Conservation (phyloP, 2,329 filamentous ascomycete genomes). For the Dactylellina drechsleri region DNA sequence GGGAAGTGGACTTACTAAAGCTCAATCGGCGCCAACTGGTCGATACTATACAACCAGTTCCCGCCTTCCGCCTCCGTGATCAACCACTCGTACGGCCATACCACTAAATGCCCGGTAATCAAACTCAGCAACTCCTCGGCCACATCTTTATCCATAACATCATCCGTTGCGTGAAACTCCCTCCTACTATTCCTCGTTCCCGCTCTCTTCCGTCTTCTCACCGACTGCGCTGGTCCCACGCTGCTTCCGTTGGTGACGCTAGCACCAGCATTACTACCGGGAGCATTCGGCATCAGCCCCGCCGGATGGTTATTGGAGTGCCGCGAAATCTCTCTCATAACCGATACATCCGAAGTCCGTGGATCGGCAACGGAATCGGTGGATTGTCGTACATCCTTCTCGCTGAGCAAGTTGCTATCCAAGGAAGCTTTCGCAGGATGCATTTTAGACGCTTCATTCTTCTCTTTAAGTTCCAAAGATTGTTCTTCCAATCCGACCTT, state of each 20-base stretch:
- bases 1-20: conserved; percentile 79
- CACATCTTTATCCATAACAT: conserved; percentile 77
- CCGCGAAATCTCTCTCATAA: conserved; percentile 7
- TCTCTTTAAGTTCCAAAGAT: conserved; percentile 23
- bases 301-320: conserved; percentile 13
- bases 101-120: conserved; percentile 86
- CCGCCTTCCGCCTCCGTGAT: conserved; percentile 88
- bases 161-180: conserved; percentile 74
- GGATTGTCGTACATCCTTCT: conserved; percentile 31
- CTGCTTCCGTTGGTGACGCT: conserved; percentile 52
- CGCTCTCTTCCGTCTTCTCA: conserved; percentile 72
- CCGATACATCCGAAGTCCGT: conserved; percentile 34
- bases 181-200: conserved; percentile 76
- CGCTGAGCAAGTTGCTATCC: conserved; percentile 15
- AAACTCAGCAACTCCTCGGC: conserved; percentile 83
- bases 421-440: conserved; percentile 9
- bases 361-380: conserved; percentile 31
- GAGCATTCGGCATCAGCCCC: conserved; percentile 20
- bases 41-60: conserved; percentile 96
- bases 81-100: conserved; percentile 97
- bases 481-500: conserved; percentile 20
- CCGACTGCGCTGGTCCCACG: conserved; percentile 27
- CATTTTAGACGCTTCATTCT: conserved; percentile 16
- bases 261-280: conserved; percentile 30
- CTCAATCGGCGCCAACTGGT: conserved; percentile 93